Percentiles rank a stretch among this genome's conserved stretches.
Evolutionary conservation across 345 rosid genomes (phyloP).

Genomic region (Citrus glauca): DNA sequence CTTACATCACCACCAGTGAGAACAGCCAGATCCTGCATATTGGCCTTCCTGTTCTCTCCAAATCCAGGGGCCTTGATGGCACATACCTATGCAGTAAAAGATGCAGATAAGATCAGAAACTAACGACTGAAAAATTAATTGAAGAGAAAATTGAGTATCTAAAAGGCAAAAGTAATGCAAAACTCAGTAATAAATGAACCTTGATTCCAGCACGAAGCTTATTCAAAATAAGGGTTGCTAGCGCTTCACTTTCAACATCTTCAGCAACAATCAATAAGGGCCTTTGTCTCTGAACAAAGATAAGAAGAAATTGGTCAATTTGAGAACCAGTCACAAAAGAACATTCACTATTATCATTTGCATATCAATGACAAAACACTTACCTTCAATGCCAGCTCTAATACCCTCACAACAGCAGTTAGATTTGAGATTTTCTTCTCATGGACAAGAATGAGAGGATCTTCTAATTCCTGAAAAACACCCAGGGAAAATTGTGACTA

Average conservation of each 20-base stretch:
- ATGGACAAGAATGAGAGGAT: conserved; percentile 91
- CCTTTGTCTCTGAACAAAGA: conserved; percentile 65
- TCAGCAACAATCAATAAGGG: conserved; percentile 88
- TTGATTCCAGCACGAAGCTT: conserved; percentile 97
- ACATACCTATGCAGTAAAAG: conserved; percentile 53
- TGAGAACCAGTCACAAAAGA: not conserved
- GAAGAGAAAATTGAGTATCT: not conserved
- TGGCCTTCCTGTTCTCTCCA: conserved; percentile 92
- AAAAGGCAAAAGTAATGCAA: not conserved
- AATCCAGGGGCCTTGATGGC: conserved; percentile 97
- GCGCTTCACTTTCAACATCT: conserved; percentile 92
- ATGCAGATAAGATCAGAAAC: conserved; percentile 2
- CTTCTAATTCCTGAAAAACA: conserved; percentile 75
- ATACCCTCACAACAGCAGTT: conserved; percentile 75
- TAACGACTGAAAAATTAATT: not conserved
- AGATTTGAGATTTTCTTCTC: conserved; percentile 92
- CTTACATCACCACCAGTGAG: conserved; percentile 91
- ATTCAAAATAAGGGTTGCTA: conserved; percentile 80
- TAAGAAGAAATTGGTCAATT: not conserved
- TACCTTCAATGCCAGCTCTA: conserved; percentile 94
- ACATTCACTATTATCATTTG: not conserved
- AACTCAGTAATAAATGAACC: conserved; percentile 35
- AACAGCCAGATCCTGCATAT: conserved; percentile 77
- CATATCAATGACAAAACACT: not conserved
- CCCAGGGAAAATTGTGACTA: not conserved